Percentiles rank a stretch among this genome's conserved stretches.
These are phyloP conservation scores for Batkoa obscura DNA, from an alignment of 371 early-diverging fungal species.

Conservation along the genomic window DNA sequence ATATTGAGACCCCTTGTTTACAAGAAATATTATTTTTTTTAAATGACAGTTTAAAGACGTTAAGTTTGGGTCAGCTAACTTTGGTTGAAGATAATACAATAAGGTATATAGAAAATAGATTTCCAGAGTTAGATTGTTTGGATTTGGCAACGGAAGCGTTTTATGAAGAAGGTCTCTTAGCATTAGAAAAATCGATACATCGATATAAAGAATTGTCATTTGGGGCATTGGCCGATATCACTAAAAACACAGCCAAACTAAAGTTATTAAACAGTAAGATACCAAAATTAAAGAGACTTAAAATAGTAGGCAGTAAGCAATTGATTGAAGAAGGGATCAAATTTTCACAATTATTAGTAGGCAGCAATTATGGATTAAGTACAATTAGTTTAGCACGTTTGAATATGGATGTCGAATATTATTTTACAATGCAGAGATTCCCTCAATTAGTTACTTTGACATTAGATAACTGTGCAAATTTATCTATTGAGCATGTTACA, in stretches of 20 bases:
- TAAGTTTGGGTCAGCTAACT: neutral
- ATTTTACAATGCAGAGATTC: neutral
- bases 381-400: neutral
- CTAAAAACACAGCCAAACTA: neutral
- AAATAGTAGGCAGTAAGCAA: neutral
- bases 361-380: neutral
- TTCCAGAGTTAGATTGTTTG: neutral
- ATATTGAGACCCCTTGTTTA: neutral
- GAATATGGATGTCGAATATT: neutral
- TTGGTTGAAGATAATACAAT: neutral
- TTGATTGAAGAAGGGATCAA: neutral
- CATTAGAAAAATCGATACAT: neutral
- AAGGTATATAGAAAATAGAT: neutral
- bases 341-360: neutral
- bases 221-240: conserved; percentile 20
- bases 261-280: neutral
- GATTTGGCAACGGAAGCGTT: neutral
- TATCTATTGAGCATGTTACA: too few species aligned
- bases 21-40: neutral
- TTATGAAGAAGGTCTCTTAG: neutral
- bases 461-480: neutral
- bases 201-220: conserved; percentile 10
- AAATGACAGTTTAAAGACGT: neutral
- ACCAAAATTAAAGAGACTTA: neutral
- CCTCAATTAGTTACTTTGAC: neutral